These are phyloP conservation scores for Cerrena zonata DNA, from an alignment of 1,284 basidiomycete genomes.

Conservation along the genomic window DNA sequence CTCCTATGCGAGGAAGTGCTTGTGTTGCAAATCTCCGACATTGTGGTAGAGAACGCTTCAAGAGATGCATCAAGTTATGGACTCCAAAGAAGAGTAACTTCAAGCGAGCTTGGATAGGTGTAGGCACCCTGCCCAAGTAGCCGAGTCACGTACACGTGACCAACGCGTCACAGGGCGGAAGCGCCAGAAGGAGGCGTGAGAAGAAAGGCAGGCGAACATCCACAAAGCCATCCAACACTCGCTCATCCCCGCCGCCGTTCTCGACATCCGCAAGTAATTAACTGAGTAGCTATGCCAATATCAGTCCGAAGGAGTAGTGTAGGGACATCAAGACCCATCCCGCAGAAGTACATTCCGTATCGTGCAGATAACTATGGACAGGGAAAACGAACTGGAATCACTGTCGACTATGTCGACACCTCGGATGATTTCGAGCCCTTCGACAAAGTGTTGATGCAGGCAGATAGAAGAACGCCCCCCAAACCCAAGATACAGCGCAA, in stretches of 20 bases:
- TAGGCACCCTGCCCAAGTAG: too few species aligned
- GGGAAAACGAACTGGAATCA: constrained; percentile 72
- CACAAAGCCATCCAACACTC: neutral
- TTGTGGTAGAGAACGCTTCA: too few species aligned
- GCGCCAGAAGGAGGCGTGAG: neutral
- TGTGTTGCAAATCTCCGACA: neutral
- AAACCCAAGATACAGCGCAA: constrained; percentile 35
- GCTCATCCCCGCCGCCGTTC: neutral
- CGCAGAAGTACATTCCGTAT: constrained; percentile 64
- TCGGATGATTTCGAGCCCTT: constrained; percentile 84
- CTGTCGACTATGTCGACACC: constrained; percentile 60
- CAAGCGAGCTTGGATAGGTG: too few species aligned
- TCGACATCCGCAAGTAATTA: constrained; percentile 13
- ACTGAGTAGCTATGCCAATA: constrained; percentile 22
- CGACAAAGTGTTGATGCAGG: constrained; percentile 66
- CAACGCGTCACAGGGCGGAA: neutral
- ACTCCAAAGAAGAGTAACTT: too few species aligned
- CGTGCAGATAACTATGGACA: constrained; percentile 66
- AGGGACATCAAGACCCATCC: constrained; percentile 23
- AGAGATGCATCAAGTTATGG: too few species aligned
- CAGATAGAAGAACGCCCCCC: constrained; percentile 59
- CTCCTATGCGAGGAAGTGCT: constrained; percentile 1
- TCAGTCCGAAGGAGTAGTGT: constrained; percentile 33
- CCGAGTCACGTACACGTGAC: neutral
- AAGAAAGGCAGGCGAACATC: neutral